These are phyloP conservation scores for Incumbomyces delicatus DNA, from an alignment of 2,329 filamentous ascomycete genomes.

Conservation along the genomic window DNA sequence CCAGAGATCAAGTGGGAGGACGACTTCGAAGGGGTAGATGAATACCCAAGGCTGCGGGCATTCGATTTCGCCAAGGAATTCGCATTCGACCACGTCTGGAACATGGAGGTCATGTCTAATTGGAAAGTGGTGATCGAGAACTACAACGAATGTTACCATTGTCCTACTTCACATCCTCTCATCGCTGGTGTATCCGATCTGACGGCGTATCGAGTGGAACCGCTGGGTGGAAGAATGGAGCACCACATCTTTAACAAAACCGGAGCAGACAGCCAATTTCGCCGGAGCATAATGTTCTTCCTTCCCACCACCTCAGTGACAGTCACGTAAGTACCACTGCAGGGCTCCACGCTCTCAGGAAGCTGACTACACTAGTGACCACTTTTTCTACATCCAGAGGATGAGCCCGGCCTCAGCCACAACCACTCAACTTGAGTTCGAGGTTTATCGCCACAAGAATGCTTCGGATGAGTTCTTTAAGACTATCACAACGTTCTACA, in stretches of 20 bases:
- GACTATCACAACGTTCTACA: slow-evolving; percentile 49
- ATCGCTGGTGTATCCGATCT: slow-evolving; percentile 47
- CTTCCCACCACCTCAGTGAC: slow-evolving; percentile 28
- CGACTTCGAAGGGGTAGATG: slow-evolving; percentile 23
- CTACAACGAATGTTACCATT: slow-evolving; percentile 50
- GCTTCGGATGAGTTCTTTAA: slow-evolving; percentile 49
- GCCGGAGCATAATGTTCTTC: slow-evolving; percentile 24
- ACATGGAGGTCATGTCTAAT: slow-evolving; percentile 15
- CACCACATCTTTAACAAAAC: slow-evolving; percentile 38
- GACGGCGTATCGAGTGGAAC: slow-evolving; percentile 45
- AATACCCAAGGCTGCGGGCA: slow-evolving; percentile 38
- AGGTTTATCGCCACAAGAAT: slow-evolving; percentile 53
- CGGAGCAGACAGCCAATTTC: slow-evolving; percentile 7
- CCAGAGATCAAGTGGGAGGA: slow-evolving; percentile 11
- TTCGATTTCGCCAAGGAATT: slow-evolving; percentile 46
- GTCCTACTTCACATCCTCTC: slow-evolving; percentile 48
- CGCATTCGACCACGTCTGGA: slow-evolving; percentile 34
- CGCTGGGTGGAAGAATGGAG: slow-evolving; percentile 45
- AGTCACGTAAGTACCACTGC: slow-evolving; percentile 22
- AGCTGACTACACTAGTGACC: slow-evolving; percentile 29
- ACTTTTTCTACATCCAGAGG: slow-evolving; percentile 54
- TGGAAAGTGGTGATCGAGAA: slow-evolving; percentile 38
- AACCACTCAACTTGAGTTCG: slow-evolving; percentile 48
- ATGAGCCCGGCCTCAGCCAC: slow-evolving; percentile 47
- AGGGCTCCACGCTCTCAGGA: slow-evolving; percentile 12